Evolutionary conservation across 2,329 filamentous ascomycete genomes (phyloP).

Genomic region (Akanthomyces dipterigenus): DNA sequence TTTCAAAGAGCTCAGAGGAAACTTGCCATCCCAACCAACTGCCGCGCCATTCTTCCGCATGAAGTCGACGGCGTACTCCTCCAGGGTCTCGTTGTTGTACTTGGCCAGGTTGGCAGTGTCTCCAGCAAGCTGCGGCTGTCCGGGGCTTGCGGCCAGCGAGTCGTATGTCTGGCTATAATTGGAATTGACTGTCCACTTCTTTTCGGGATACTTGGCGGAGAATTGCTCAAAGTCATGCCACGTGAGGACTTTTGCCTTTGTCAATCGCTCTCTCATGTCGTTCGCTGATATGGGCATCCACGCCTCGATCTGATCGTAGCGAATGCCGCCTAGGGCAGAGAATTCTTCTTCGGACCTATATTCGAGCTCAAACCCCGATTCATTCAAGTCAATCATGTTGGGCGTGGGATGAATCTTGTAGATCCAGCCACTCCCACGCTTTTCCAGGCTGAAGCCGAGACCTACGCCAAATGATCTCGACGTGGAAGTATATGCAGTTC

Average conservation of each 20-base stretch:
- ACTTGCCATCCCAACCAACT: background rate
- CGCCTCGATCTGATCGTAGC: background rate
- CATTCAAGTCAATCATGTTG: background rate
- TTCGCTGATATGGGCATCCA: background rate
- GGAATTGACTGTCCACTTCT: no score
- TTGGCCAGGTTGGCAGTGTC: background rate
- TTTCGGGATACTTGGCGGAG: no score
- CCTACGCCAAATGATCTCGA: background rate
- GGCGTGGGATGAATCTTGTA: background rate
- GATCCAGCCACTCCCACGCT: background rate
- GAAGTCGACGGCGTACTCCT: background rate
- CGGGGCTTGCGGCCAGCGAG: background rate
- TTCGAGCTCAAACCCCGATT: background rate
- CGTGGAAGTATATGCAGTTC: background rate
- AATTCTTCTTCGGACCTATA: background rate
- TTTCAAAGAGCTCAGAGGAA: background rate
- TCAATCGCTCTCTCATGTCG: background rate
- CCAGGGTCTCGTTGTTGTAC: background rate
- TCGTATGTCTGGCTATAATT: no score
- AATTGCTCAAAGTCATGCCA: no score
- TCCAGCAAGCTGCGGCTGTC: background rate
- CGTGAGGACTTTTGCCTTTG: no score
- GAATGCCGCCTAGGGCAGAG: background rate
- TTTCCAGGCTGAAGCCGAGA: background rate
- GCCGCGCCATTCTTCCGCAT: background rate